phyloP scores from a whole-genome alignment of 73 alveolate genomes.

The Loxodes magnus region DNA sequence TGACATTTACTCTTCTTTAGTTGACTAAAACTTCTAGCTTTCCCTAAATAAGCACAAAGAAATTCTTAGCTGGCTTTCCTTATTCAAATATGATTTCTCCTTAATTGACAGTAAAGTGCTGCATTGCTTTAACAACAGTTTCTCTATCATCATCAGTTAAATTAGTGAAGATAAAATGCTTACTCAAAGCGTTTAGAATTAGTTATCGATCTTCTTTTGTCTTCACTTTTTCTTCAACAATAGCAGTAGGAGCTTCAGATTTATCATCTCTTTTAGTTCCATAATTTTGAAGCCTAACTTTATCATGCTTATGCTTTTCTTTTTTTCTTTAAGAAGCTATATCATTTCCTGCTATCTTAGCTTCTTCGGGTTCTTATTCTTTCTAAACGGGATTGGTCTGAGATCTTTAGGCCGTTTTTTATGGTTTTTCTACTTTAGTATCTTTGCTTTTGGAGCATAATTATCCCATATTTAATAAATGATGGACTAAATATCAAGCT shows the following conservation, averaged over 20 bases:
- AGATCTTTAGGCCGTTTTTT: no score
- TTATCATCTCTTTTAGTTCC: no score
- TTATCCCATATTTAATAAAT: no score
- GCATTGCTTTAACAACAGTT: not conserved
- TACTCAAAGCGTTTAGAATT: constrained; percentile 1
- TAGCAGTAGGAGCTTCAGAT: constrained; percentile 7
- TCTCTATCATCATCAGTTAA: constrained; percentile 4
- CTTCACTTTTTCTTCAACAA: constrained; percentile 1
- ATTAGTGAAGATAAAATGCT: constrained; percentile 1
- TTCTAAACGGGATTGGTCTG: no score
- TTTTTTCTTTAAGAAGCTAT: no score
- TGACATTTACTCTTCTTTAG: not conserved
- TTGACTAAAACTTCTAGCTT: not conserved
- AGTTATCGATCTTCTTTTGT: not conserved
- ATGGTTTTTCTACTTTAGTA: no score
- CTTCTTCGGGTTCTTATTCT: no score
- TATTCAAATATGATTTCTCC: constrained; percentile 1
- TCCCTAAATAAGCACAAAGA: not conserved
- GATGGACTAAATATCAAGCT: no score
- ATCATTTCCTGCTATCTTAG: no score
- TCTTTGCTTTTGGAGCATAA: no score
- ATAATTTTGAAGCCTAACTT: no score
- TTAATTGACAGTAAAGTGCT: constrained; percentile 1
- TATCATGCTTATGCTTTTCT: no score
- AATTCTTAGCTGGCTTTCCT: constrained; percentile 2